Base-by-base conservation (phyloP, 805 yeast genomes). In the Lipomyces mesembrius region DNA sequence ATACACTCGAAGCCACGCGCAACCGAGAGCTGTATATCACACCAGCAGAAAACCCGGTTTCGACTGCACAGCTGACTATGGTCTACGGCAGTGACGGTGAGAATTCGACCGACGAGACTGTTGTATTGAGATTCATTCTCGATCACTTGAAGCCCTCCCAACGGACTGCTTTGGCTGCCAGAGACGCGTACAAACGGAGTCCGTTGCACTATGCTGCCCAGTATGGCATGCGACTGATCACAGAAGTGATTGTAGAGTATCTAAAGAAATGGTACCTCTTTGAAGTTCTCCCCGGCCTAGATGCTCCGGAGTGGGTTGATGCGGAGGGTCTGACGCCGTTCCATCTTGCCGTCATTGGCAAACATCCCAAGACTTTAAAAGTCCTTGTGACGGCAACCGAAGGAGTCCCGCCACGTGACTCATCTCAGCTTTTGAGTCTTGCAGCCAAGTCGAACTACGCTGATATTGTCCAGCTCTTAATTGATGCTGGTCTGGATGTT, bases 191-290 rank as follows among this genome's bases (percentile, higher is more conserved):
- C 75, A 83, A 82, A 68, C 83, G 97, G 67, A 90, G 97, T 0
- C 97, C 98, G 0, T 80, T 94, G 63, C 98, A 94, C 78, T 93
- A 93, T 76, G 88, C 96, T 22, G 88, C 95, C 2, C 95, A 91
- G 73, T 92, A 87, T 76, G 98, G 98, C 0, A 81, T 93, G 64
- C 85, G 84, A 65, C 85, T 84, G 61, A 86, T 88, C 49, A 82
- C 91, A 2, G 79, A 79, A 14, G 81, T 86, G 32, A 81, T 93
- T 39, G 79, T 92, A 17, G 81, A 82, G 49, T 83, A 82, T 72
- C 75, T 90, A 66, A 78, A 80, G 64, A 78, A 83, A 55, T 90
- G 96, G 94, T 78, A 80, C 1, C 66, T 77, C 37, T 63, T 73
- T 49, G 63, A 67, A 32, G 63, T 35, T 7, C 59, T 66, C 14